Conservation (phyloP, 1,284 basidiomycete species). For the Malassezia arunalokei region DNA sequence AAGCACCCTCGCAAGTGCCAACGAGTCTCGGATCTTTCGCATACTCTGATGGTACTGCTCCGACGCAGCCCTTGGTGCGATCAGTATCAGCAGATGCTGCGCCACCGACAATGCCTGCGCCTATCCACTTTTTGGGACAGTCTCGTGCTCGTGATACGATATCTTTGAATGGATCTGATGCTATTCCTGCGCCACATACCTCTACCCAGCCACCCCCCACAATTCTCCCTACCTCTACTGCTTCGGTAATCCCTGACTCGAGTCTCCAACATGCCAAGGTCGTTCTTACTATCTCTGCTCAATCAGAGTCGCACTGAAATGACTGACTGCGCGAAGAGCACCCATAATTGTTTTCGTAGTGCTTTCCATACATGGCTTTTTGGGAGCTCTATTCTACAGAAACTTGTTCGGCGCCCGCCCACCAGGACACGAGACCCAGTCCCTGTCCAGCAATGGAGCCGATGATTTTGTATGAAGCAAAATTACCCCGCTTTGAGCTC, state of each 20-base stretch:
- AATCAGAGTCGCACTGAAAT: not conserved
- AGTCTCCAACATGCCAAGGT: conserved; percentile 3
- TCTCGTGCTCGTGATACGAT: too few relatives aligned
- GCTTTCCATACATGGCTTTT: not conserved
- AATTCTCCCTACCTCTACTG: too few relatives aligned
- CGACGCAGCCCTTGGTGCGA: too few relatives aligned
- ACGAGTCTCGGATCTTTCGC: too few relatives aligned
- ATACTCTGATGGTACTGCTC: too few relatives aligned
- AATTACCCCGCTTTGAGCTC: conserved; percentile 54
- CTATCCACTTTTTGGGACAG: too few relatives aligned
- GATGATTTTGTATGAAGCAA: conserved; percentile 47
- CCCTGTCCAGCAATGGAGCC: conserved; percentile 82
- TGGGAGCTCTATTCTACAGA: not conserved
- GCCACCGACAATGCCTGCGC: too few relatives aligned
- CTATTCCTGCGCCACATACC: too few relatives aligned
- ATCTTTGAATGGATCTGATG: too few relatives aligned
- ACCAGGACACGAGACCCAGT: conserved; percentile 57
- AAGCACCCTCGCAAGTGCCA: too few relatives aligned
- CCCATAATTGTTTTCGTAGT: not conserved
- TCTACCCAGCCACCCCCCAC: too few relatives aligned
- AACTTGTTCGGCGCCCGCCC: conserved; percentile 48
- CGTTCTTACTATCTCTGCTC: conserved; percentile 6
- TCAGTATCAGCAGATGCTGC: too few relatives aligned
- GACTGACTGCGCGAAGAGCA: not conserved
- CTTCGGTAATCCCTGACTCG: not conserved